Evolutionary conservation across 331 rosid species (phyloP), one percentile per base, ranked within the genome.

Genomic region (Stylosanthes scabra): DNA sequence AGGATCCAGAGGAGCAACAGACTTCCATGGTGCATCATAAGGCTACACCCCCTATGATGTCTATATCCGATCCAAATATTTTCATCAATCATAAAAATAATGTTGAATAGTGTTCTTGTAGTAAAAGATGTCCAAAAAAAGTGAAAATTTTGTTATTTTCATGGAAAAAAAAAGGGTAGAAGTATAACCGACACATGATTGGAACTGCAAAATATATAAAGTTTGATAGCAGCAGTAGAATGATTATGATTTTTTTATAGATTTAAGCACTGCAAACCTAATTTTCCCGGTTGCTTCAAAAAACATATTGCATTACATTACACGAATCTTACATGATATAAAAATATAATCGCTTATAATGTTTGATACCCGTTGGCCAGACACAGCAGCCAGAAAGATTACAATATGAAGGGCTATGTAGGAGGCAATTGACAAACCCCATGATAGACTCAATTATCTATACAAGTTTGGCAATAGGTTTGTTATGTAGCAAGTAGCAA

Each of bases 321-420:
- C 3, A 12, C 39, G 39, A 3, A 42, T 42, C 46, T 7, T 42
- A 42, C 46, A 7, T 42, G 46, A 42, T 42, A 42, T 42, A 42
- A 42, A 42, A 42, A 42, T 11, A 42, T 42, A 42, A 42, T 7
- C 0, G 46, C 46, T 42, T 42, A 46, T 46, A 46, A 46, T 14
- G 13, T 13, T 50, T 50, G 2, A 13, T 50, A 50, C 58, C 40
- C 47, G 9, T 27, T 45, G 68, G 39, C 54, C 11, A 37, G 13
- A 44, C 16, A 81, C 3, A 66, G 39, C 8, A 28, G 29, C 29
- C 37, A 68, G 41, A 28, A 8, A 64, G 42, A 15, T 39, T 66
- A 57, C 74, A 68, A 15, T 66, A 41, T 10, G 51, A 56, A 60
- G 59, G 20, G 67, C 13, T 61, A 13, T 8, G 66, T 8, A 51